A percentile compares a stretch with the other conserved stretches of the same genome.
Evolutionary conservation across 2,329 filamentous ascomycete genomes (phyloP).

Genomic region (Xylaria digitata): DNA sequence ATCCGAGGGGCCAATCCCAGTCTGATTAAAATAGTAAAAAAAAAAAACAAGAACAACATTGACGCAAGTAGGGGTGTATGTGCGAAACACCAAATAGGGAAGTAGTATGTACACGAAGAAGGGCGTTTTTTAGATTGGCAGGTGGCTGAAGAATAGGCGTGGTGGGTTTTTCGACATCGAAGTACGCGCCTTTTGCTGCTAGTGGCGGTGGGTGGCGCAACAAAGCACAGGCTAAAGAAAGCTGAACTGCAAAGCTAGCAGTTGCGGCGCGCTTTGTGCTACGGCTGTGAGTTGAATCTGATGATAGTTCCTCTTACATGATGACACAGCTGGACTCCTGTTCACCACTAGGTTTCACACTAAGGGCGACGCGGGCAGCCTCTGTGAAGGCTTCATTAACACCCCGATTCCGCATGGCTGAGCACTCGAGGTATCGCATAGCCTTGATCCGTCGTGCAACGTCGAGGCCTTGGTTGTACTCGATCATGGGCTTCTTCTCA

Average conservation of each 20-base stretch:
- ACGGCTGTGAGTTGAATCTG: not conserved
- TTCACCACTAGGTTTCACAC: slow-evolving; percentile 73
- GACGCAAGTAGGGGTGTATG: slow-evolving; percentile 24
- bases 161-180: slow-evolving; percentile 11
- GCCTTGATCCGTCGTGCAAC: slow-evolving; percentile 93
- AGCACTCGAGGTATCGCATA: slow-evolving; percentile 96
- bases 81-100: slow-evolving; percentile 29
- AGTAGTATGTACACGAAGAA: slow-evolving; percentile 39
- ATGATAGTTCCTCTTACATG: slow-evolving; percentile 59
- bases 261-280: not conserved
- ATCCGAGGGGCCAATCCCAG: slow-evolving; percentile 26
- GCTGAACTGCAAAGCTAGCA: slow-evolving; percentile 9
- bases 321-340: slow-evolving; percentile 67
- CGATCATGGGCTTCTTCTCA: slow-evolving; percentile 80
- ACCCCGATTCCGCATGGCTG: slow-evolving; percentile 95
- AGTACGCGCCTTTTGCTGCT: not conserved
- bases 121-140: slow-evolving; percentile 20
- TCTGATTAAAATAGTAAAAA: slow-evolving; percentile 26
- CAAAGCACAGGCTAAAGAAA: slow-evolving; percentile 2
- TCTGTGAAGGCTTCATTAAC: slow-evolving; percentile 99
- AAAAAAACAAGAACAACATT: slow-evolving; percentile 24
- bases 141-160: slow-evolving; percentile 9
- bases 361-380: slow-evolving; percentile 91
- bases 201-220: slow-evolving; percentile 1
- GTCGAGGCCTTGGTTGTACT: slow-evolving; percentile 90